These are phyloP conservation scores for Ambrosia trifida DNA, from an alignment of 129 eudicot species.

Conservation along the genomic window DNA sequence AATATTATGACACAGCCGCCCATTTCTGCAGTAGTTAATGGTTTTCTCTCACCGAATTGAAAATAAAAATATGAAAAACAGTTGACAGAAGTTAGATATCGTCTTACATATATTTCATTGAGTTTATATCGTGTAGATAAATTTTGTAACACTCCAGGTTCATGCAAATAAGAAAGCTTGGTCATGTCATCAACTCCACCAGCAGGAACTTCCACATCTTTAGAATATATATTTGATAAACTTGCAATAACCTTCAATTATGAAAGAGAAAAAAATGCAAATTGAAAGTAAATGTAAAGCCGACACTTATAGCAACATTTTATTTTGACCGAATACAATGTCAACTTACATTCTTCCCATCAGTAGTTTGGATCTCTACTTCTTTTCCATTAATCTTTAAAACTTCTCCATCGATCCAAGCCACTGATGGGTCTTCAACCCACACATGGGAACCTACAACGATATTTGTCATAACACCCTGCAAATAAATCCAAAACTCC, in stretches of 20 bases:
- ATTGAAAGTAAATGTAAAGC: slow-evolving; percentile 18
- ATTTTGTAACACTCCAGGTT: slow-evolving; percentile 97
- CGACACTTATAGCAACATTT: not conserved
- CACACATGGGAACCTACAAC: slow-evolving; percentile 83
- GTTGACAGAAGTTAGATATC: slow-evolving; percentile 14
- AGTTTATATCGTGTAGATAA: slow-evolving; percentile 80
- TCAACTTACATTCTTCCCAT: slow-evolving; percentile 64
- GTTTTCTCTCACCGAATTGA: slow-evolving; percentile 45
- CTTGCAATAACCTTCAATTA: slow-evolving; percentile 50
- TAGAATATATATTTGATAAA: slow-evolving; percentile 60
- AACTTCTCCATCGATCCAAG: slow-evolving; percentile 94
- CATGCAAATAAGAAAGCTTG: slow-evolving; percentile 88
- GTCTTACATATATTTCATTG: slow-evolving; percentile 93
- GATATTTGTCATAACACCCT: slow-evolving; percentile 81
- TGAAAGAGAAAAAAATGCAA: not conserved
- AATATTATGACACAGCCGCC: slow-evolving; percentile 50
- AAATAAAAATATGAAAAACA: slow-evolving; percentile 13
- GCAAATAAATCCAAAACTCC: slow-evolving; percentile 41
- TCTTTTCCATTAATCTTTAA: slow-evolving; percentile 65
- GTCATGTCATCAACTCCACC: slow-evolving; percentile 98
- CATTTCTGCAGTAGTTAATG: slow-evolving; percentile 51
- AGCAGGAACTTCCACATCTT: slow-evolving; percentile 75
- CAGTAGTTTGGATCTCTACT: slow-evolving; percentile 61
- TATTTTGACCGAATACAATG: not conserved
- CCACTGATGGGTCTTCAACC: slow-evolving; percentile 77